Evolutionary conservation across 2,329 filamentous ascomycete genomes (phyloP), one percentile per base, ranked within the genome.

Genomic region (Trichoderma gracile): DNA sequence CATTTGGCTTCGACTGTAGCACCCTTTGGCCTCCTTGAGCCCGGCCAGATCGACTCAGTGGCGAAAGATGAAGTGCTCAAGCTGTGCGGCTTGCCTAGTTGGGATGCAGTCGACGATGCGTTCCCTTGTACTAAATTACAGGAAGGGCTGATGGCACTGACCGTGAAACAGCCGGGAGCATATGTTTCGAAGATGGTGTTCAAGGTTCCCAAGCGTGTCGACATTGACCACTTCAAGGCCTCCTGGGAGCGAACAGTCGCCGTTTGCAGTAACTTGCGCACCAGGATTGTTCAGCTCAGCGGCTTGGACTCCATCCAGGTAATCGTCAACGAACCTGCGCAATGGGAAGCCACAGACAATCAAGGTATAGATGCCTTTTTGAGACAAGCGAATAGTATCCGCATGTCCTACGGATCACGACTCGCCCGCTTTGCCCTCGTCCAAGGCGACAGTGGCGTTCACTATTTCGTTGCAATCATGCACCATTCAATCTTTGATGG

Each of bases 231-330:
- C 5, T 23, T 63, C n/a, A 55, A 55, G 62, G 62, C 66, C 0
- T 71, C 74, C 3, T 76, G 73, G 74, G 64, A 66, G 5, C 33
- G 21, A 9, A 65, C 60, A 15, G 19, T 53, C 4, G 40, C 54
- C 21, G 10, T 59, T 33, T 63, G 54, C 21, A 33, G 21, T 15
- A 66, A 58, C 21, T n/a, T 67, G 7, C 46, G 66, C 5, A 66
- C 57, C 0, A 56, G 66, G 15, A 56, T 67, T 14, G 19, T 66
- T 4, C 23, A 57, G 6, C n/a, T 55, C n/a, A 38, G 43, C 23
- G 25, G 54, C 10, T 4, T 7, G 3, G 9, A 8, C 21, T 43
- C 60, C 4, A 15, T 63, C 4, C 60, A 63, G 23, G 10, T 56
- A 9, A 21, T 63, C n/a, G 21, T 63, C 15, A 52, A 38, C 30